A percentile compares a stretch with the other conserved stretches of the same genome.
Evolutionary conservation across 23 red algal species (phyloP).

Genomic region (Gracilariopsis chorda): DNA sequence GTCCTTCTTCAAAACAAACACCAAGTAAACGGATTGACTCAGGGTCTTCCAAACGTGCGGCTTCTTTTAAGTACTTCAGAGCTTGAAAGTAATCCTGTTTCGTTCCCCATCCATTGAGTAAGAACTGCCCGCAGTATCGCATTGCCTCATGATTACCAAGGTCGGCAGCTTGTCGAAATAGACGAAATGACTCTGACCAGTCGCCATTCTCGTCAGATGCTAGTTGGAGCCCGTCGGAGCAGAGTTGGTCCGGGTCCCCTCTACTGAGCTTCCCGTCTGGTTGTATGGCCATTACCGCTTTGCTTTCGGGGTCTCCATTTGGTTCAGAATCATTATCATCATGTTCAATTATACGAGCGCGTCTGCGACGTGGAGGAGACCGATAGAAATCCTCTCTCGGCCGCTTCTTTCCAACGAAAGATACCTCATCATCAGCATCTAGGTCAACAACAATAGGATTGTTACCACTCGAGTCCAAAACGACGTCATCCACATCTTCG

Average conservation of each 20-base stretch:
- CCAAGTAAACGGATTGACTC: not conserved
- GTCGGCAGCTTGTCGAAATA: conserved; percentile 15
- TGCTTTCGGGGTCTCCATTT: too few species aligned
- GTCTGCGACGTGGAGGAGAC: not conserved
- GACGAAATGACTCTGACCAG: not conserved
- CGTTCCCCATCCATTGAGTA: not conserved
- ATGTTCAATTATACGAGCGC: not conserved
- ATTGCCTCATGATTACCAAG: not conserved
- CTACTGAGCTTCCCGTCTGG: too few species aligned
- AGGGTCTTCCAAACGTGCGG: not conserved
- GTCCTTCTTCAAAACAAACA: conserved; percentile 23
- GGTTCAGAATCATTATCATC: not conserved
- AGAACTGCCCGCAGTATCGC: not conserved
- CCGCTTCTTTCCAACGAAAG: conserved; percentile 1
- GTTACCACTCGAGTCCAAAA: conserved; percentile 3
- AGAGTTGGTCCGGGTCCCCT: too few species aligned
- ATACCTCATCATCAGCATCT: not conserved
- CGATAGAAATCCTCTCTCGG: not conserved
- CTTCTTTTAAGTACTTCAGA: not conserved
- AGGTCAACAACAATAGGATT: not conserved
- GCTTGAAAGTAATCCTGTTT: not conserved
- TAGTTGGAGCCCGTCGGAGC: too few species aligned
- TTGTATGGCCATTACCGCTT: too few species aligned
- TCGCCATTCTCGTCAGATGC: not conserved
- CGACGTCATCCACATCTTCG: conserved; percentile 11